Evolutionary conservation across 2,329 filamentous ascomycete species (phyloP).

Genomic region (Blastomyces silverae): DNA sequence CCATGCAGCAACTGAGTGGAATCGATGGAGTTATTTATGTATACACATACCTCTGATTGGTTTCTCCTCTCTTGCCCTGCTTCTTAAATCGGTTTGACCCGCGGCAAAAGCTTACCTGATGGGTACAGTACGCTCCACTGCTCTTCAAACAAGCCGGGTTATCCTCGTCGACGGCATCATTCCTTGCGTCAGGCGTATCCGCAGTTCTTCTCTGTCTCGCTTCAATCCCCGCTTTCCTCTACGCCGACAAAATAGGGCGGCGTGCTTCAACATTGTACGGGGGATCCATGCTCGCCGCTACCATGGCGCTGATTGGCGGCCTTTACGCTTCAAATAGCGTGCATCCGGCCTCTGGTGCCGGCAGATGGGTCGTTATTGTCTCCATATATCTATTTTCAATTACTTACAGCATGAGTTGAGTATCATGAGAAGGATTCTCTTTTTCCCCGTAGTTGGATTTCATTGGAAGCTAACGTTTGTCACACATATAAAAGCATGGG

Average conservation of each 20-base stretch:
- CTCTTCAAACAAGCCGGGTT: slow-evolving; percentile 57
- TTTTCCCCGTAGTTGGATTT: background rate
- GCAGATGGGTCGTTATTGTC: slow-evolving; percentile 30
- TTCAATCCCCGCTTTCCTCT: slow-evolving; percentile 51
- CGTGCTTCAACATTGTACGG: slow-evolving; percentile 50
- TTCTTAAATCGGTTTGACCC: too few relatives aligned
- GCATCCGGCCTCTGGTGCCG: slow-evolving; percentile 26
- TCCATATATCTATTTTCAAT: slow-evolving; percentile 29
- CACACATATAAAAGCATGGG: slow-evolving; percentile 39
- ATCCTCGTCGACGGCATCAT: slow-evolving; percentile 47
- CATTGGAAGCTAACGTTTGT: background rate
- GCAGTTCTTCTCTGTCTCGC: slow-evolving; percentile 53
- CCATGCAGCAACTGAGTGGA: slow-evolving; percentile 54
- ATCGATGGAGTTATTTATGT: slow-evolving; percentile 59
- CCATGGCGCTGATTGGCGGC: slow-evolving; percentile 33
- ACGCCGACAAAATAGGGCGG: slow-evolving; percentile 53
- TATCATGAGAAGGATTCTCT: background rate
- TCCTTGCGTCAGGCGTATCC: slow-evolving; percentile 57
- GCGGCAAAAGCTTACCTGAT: background rate
- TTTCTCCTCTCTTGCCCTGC: too few relatives aligned
- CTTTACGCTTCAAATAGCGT: slow-evolving; percentile 32
- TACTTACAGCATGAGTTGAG: slow-evolving; percentile 27
- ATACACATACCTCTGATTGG: slow-evolving; percentile 21
- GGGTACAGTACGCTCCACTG: slow-evolving; percentile 50
- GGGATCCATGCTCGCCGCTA: slow-evolving; percentile 45